These are phyloP conservation scores for Neurospora sp. DNA, from an alignment of 495 filamentous ascomycete species.

Conservation along the genomic window DNA sequence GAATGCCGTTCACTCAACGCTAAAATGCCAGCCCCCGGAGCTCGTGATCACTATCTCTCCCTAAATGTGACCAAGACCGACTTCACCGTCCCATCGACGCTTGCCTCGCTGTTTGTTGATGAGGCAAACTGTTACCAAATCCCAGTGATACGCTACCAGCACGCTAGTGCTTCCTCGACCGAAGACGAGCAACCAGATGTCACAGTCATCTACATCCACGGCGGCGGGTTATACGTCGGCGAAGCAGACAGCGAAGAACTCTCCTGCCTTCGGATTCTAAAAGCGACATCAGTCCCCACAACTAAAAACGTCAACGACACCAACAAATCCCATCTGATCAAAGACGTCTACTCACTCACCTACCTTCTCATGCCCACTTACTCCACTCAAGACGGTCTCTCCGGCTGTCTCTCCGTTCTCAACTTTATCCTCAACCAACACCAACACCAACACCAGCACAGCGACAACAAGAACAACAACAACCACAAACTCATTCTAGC, in stretches of 20 bases:
- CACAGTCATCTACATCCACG: constrained; percentile 22
- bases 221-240: constrained; percentile 21
- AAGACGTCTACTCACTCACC: constrained; percentile 15
- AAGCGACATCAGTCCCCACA: neutral
- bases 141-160: neutral
- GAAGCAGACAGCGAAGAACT: constrained; percentile 23
- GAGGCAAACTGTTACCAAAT: neutral
- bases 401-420: constrained; percentile 16
- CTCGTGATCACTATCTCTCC: constrained; percentile 4
- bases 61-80: neutral
- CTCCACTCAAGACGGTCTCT: constrained; percentile 14
- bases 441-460: neutral
- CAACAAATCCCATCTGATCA: neutral
- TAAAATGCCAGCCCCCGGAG: neutral
- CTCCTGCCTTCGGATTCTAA: constrained; percentile 19
- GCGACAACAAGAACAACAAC: neutral
- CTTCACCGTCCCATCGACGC: constrained; percentile 2
- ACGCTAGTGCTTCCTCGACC: neutral
- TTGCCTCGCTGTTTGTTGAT: neutral
- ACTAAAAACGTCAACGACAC: neutral
- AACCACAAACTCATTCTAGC: constrained; percentile 9
- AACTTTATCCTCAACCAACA: neutral
- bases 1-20: constrained; percentile 4
- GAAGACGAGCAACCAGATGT: neutral
- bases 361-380: constrained; percentile 19